Evolutionary conservation across 116 monocot species (phyloP).

Genomic region (Zostera marina): DNA sequence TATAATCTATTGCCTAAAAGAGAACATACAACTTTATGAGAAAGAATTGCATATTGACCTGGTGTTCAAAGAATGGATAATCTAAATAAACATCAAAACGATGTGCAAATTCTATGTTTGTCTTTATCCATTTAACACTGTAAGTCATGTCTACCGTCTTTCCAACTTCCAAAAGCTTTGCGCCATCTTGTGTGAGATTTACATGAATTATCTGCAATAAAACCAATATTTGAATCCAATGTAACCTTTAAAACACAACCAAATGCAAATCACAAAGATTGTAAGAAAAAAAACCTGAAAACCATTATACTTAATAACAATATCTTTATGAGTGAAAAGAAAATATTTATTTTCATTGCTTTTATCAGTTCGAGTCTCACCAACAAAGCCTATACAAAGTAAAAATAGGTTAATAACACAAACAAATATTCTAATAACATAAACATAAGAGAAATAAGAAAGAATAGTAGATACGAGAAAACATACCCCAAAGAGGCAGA

Average conservation of each 20-base stretch:
- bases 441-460: neutral
- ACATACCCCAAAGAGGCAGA: constrained; percentile 93
- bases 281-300: constrained; percentile 36
- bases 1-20: too few species aligned
- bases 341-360: constrained; percentile 66
- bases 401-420: neutral
- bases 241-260: neutral
- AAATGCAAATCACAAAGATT: neutral
- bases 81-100: constrained; percentile 97
- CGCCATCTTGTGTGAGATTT: constrained; percentile 78
- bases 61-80: constrained; percentile 97
- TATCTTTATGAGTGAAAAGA: constrained; percentile 83
- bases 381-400: constrained; percentile 55
- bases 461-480: neutral
- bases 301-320: constrained; percentile 62
- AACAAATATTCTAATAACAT: neutral
- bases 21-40: too few species aligned
- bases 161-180: constrained; percentile 75
- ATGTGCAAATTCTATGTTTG: constrained; percentile 66
- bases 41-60: constrained; percentile 22
- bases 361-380: constrained; percentile 53
- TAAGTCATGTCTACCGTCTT: constrained; percentile 79
- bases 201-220: constrained; percentile 85
- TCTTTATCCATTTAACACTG: constrained; percentile 70
- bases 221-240: neutral